Evolutionary conservation across 371 early-diverging fungal genomes (phyloP).

Genomic region (Mortierella sp.): DNA sequence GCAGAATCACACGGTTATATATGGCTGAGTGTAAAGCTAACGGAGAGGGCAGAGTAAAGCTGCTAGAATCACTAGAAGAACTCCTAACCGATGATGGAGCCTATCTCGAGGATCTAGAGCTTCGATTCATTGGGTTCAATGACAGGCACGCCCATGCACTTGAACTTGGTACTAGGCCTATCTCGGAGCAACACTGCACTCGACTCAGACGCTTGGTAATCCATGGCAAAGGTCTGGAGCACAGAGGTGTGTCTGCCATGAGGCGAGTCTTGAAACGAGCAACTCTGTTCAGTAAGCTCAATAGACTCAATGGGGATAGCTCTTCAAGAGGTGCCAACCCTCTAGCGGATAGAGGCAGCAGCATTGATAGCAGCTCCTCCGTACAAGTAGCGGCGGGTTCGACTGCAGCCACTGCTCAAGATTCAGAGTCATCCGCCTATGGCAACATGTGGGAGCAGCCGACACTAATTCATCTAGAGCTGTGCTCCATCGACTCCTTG

Average conservation of each 20-base stretch:
- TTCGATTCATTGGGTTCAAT: constrained; percentile 43
- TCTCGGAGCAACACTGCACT: constrained; percentile 11
- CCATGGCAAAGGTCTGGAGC: constrained; percentile 46
- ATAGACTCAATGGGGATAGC: neutral
- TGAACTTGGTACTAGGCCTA: constrained; percentile 42
- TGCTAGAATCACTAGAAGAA: constrained; percentile 44
- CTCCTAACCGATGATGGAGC: constrained; percentile 35
- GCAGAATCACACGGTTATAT: constrained; percentile 26
- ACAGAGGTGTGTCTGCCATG: constrained; percentile 34
- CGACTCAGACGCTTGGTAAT: constrained; percentile 43
- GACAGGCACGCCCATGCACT: constrained; percentile 50
- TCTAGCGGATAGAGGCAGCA: neutral
- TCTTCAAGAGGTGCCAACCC: neutral
- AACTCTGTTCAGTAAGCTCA: constrained; percentile 6
- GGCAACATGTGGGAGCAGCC: constrained; percentile 26
- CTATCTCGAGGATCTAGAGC: constrained; percentile 40
- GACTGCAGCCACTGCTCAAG: constrained; percentile 1
- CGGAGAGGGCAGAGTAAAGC: constrained; percentile 17
- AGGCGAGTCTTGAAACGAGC: constrained; percentile 31
- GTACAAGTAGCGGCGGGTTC: neutral
- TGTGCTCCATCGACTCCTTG: constrained; percentile 44
- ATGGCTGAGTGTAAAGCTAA: constrained; percentile 36
- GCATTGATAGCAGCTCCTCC: neutral
- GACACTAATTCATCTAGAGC: constrained; percentile 37
- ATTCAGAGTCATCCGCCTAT: constrained; percentile 16